Conservation (phyloP, 169 alveolate species). For the Blepharisma undulans region DNA sequence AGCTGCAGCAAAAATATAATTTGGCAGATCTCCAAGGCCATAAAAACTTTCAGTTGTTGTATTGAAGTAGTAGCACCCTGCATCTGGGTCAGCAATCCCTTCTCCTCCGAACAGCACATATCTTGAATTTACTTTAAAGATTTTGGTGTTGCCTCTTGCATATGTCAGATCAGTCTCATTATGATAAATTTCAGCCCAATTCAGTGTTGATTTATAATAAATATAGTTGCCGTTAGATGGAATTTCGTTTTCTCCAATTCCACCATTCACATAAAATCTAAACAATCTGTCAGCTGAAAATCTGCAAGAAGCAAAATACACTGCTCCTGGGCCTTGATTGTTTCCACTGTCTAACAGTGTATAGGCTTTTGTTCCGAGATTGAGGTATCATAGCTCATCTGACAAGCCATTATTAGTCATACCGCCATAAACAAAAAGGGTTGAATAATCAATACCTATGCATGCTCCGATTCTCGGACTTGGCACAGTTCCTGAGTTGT, state of each 20-base stretch:
- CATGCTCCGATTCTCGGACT: constrained; percentile 11
- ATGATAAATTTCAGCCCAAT: background rate
- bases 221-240: background rate
- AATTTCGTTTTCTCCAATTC: background rate
- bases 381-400: constrained; percentile 1
- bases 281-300: background rate
- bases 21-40: too few relatives aligned
- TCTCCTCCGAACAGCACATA: too few relatives aligned
- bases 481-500: background rate
- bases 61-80: too few relatives aligned
- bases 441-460: background rate
- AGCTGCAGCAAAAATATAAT: too few relatives aligned
- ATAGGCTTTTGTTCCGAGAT: background rate
- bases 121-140: too few relatives aligned
- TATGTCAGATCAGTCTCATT: background rate
- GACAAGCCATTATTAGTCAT: background rate
- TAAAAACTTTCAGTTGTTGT: too few relatives aligned
- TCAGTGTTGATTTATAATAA: background rate
- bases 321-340: background rate
- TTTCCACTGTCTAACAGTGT: background rate
- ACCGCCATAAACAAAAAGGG: constrained; percentile 2
- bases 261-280: background rate
- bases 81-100: too few relatives aligned
- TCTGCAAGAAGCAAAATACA: background rate
- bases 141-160: too few relatives aligned